A percentile compares a stretch with the other conserved stretches of the same genome.
These are phyloP conservation scores for Platanus orientalis DNA, from an alignment of 164 flowering plant species.

Conservation along the genomic window DNA sequence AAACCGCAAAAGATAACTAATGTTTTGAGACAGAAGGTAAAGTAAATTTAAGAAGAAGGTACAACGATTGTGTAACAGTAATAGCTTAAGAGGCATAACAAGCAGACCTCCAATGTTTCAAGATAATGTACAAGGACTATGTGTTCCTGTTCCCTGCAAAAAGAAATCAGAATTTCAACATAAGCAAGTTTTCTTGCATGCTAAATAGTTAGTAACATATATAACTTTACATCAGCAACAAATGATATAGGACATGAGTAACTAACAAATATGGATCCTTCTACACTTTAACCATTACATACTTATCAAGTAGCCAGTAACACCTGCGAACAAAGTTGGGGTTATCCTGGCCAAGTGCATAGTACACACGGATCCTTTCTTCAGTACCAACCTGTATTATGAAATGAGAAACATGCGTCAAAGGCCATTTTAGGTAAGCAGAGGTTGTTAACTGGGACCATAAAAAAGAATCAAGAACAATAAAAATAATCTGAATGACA, in stretches of 20 bases:
- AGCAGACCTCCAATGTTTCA: constrained; percentile 82
- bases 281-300: constrained; percentile 22
- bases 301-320: constrained; percentile 99
- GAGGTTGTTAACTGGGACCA: no score
- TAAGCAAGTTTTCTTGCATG: neutral
- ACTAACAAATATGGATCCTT: no score
- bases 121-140: constrained; percentile 98
- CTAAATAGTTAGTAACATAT: no score
- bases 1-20: no score
- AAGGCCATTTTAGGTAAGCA: no score
- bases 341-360: constrained; percentile 91
- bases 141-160: constrained; percentile 70
- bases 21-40: no score
- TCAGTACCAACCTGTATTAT: constrained; percentile 69
- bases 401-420: constrained; percentile 12
- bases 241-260: no score
- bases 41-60: no score
- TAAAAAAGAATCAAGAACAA: no score
- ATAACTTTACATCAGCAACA: no score
- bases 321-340: constrained; percentile 89
- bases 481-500: no score
- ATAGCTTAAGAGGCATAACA: neutral
- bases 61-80: no score
- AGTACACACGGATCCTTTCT: constrained; percentile 93
- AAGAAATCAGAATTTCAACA: neutral